Base-by-base conservation (phyloP, 805 yeast species). In the Candida fluviatilis region DNA sequence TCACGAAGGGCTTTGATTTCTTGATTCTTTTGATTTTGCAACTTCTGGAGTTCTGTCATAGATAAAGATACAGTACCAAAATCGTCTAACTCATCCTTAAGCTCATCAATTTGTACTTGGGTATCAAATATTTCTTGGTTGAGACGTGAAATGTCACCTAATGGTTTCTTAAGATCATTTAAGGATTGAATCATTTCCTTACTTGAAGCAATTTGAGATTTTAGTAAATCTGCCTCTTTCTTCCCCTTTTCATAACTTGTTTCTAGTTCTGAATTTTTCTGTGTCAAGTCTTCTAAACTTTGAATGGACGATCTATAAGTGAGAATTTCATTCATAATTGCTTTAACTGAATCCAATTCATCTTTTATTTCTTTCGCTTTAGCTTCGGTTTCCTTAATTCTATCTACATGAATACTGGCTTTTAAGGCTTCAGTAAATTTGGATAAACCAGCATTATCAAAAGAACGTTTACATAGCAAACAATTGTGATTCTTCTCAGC, bases 381-480 rank as follows among this genome's bases (percentile, higher is more conserved):
- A 3, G 52, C 46, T 18, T 50, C 46, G 5, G 65, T 53, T 39
- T 58, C 55, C 12, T 54, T 52, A 15, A 56, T 51, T 11, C 54
- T 57, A 42, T 56, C 52, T 3, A 58, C 50, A 21, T 55, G 51
- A 14, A 66, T 52, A 36, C 58, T 63, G 3, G 49, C 46, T 35
- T 58, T 46, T 13, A 67, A 45, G n/a, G 55, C 56, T 6, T 36
- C 41, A 4, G 64, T 37, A 35, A 68, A 68, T 4, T 38, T 41
- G 1, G 50, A 40, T 16, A 62, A 47, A n/a, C 59, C 65, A 1
- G 52, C 58, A 7, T 63, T 65, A 12, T 73, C 74, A 58, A 89
- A 84, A 10, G 72, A 66, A 36, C 95, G 69, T 14, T 76, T 75
- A 57, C 98, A 91, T 31, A 90, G 62, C 31, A 81, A 62, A 58